Evolutionary conservation across 495 filamentous ascomycete genomes (phyloP), one percentile per base, ranked within the genome.

Genomic region (Aspergillus hancockii): DNA sequence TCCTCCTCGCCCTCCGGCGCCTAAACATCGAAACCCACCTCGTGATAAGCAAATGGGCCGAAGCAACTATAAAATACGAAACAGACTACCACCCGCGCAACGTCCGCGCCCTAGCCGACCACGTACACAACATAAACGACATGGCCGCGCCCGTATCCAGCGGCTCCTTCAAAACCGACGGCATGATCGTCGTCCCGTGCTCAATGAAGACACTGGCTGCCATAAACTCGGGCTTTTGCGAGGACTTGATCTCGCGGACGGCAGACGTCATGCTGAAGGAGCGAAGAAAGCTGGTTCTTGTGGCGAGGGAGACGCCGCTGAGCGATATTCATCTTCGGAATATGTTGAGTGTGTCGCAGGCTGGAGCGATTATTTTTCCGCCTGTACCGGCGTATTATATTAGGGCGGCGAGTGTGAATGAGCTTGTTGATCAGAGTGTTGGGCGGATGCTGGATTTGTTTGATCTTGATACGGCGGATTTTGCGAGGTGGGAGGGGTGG

Each of bases 241-340:
- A 81, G 31, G 77, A 81, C 57, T 50, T 81, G n/a, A 81, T 79
- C 41, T 73, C 76, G 0, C 68, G 78, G 0, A 72, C 75, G 0
- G 77, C 78, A 9, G 77, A 79, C 52, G 78, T 81, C 0, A 74
- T 73, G 64, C 65, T 81, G 18, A 80, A 81, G 56, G 78, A 81
- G 56, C 58, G 76, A 12, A 60, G 76, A 16, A 59, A 56, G 18
- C 57, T 81, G 14, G 75, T 81, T 0, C 63, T 80, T 7, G 77
- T 74, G 10, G 67, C 70, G 8, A 38, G 79, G 16, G 79, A 81
- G 58, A 79, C 77, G 0, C 77, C 79, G 2, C 28, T 81, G 47
- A 79, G 74, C 47, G 70, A 70, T 32, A 80, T 80, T 55, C 77
- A 81, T 61, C 57, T 80, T 32, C 66, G 69, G 8, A 81, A 79